Evolutionary conservation across 805 yeast species (phyloP), one percentile per base, ranked within the genome.

Genomic region (Saccharomycopsis amapae): DNA sequence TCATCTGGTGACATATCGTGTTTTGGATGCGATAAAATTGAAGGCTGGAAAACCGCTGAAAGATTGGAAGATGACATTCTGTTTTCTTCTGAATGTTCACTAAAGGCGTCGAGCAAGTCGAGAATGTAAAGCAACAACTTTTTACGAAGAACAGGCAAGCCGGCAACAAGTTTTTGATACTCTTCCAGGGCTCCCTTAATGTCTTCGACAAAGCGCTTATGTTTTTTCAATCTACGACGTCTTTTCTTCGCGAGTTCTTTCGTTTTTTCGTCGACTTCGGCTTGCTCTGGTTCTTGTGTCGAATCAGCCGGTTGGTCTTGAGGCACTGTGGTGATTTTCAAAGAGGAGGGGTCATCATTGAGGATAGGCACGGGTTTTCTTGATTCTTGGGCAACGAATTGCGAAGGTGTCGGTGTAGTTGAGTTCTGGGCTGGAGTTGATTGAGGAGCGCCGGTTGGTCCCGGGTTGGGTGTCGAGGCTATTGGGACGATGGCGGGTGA

Each of bases 11-110:
- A 77, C 80, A 90, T 77, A 59, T 89, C 96, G 62, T 93, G 97
- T 53, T 73, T 75, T 4, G 96, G 95, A 62, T 90, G 97, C 7
- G 95, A 84, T 44, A 93, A 68, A 15, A 93, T 79, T n/a, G 96
- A 85, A 2, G 98, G 97, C 65, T 93, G 98, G 67, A 93, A 93
- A 47, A 93, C 85, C 1, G 97, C 96, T 1, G 97, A 95, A 53
- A 93, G 68, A 60, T 93, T 93, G 56, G 87, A 76, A 1, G 95
- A 85, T 1, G 96, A 79, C 99, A 93, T 93, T 53, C 86, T 68
- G 61, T 89, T 93, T 49, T 76, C 76, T 41, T 75, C 76, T 13
- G 94, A 73, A 57, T 84, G 81, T 49, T 82, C 77, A 36, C 88
- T 83, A 57, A 93, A 94, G 66, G 88, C 75, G 12, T 95, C 82